Base-by-base conservation (phyloP, 2,329 filamentous ascomycete species). In the Rhexocercosporidium sp. region DNA sequence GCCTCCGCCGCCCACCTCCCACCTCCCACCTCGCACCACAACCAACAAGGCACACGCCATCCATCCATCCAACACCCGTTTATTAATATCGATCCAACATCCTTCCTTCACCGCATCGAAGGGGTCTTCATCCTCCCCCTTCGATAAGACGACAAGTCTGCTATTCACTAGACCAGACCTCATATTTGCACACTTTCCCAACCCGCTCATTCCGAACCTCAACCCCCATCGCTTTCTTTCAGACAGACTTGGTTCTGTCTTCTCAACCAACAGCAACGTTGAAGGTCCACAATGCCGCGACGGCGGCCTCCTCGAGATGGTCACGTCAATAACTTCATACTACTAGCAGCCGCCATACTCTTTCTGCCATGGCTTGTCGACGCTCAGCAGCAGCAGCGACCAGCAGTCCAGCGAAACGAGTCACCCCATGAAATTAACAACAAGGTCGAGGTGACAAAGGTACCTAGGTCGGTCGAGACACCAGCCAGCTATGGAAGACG, bases 341-440 rank as follows among this genome's bases (percentile, higher is more conserved):
- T 77, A 75, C 83, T 78, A 77, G 85, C 86, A 78, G 82, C 89
- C 77, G 85, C 84, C 73, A 78, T 88, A 69, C 80, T 90, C 66
- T 78, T 90, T 65, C 77, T 90, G 67, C 86, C 87, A 62, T 86
- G 82, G 80, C 80, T 88, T 72, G 85, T 85, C 81, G 84, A 88
- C 75, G 86, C 86, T 85, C 87, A 87, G 84, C 87, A 88, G 85
- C 87, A 89, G 83, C 85, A 85, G 69, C 81, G 78, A 72, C 78
- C 74, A 61, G 72, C 64, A 18, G 60, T 73, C 59, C 72, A 73
- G 59, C 71, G 71, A 64, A 71, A 77, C 64, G 71, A 75, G 56
- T 76, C 74, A 41, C 73, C 71, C 27, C 76, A 72, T 62, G 76
- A 79, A 64, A 71, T 67, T 25, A 54, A 72, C 67, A 70, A 74